phyloP scores from a whole-genome alignment of 805 yeast species.

The Lipomyces yamadae region DNA sequence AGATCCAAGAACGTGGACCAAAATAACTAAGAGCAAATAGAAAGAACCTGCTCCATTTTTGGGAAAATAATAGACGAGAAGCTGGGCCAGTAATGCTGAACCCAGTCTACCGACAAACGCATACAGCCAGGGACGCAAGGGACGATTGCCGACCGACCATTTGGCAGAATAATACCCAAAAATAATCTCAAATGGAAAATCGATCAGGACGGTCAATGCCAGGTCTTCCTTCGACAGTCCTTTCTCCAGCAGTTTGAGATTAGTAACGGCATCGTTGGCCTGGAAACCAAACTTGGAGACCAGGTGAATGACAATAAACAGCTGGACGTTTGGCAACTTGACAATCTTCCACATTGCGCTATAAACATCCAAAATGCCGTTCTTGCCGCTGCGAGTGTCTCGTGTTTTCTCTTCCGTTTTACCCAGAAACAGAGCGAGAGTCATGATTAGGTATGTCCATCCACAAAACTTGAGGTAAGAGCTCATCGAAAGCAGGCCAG shows the following conservation, averaged over 20 bases:
- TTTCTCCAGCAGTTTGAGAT: constrained; percentile 83
- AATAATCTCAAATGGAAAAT: constrained; percentile 92
- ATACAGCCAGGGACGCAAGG: constrained; percentile 85
- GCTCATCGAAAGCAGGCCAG: constrained; percentile 73
- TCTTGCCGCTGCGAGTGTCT: constrained; percentile 41
- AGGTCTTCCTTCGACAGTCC: constrained; percentile 93
- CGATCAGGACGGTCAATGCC: constrained; percentile 88
- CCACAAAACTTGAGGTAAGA: constrained; percentile 83
- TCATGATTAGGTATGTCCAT: constrained; percentile 66
- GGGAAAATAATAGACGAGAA: constrained; percentile 76
- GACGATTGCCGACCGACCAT: constrained; percentile 76
- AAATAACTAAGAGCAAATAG: constrained; percentile 72
- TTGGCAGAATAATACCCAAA: constrained; percentile 96
- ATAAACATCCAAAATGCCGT: constrained; percentile 46
- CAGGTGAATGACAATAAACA: constrained; percentile 73
- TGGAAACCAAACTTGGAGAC: constrained; percentile 90
- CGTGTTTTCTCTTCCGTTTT: constrained; percentile 73
- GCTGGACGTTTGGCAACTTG: constrained; percentile 65
- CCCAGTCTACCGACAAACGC: constrained; percentile 81
- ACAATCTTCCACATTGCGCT: constrained; percentile 50
- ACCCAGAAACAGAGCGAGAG: constrained; percentile 60
- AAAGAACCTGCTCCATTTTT: constrained; percentile 52
- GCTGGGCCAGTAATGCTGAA: constrained; percentile 77
- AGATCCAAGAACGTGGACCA: constrained; percentile 83
- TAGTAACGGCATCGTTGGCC: constrained; percentile 94